Conservation (phyloP, 192 early-diverging fungal species). For the Umbelopsis isabellina region DNA sequence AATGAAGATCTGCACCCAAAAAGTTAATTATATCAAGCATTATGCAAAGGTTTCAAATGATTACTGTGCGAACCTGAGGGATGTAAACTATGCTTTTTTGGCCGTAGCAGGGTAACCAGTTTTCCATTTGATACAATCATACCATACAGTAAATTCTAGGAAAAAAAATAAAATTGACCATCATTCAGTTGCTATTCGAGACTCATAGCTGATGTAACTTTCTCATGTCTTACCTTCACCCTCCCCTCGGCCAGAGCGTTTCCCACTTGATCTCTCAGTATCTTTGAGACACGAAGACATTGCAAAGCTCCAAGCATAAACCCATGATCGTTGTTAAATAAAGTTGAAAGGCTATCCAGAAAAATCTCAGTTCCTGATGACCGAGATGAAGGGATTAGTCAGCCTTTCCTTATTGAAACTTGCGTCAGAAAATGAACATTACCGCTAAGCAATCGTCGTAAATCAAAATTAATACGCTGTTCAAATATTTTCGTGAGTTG, state of each 20-base stretch:
- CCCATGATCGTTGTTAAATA: conserved; percentile 70
- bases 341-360: conserved; percentile 74
- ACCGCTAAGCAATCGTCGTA: conserved; percentile 80
- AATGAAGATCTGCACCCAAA: conserved; percentile 63
- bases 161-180: not conserved
- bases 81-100: conserved; percentile 78
- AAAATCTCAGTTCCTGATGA: conserved; percentile 74
- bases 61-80: conserved; percentile 52
- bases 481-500: conserved; percentile 89
- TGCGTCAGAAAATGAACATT: conserved; percentile 9
- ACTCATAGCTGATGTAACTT: not conserved
- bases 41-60: not conserved
- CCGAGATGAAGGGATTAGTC: not conserved
- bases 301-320: conserved; percentile 79
- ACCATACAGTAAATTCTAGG: conserved; percentile 72
- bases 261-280: conserved; percentile 72
- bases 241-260: conserved; percentile 56
- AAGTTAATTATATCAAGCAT: not conserved
- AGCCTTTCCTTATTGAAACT: not conserved
- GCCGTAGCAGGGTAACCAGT: conserved; percentile 74
- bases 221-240: conserved; percentile 51
- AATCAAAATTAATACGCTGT: conserved; percentile 85
- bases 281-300: conserved; percentile 68
- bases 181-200: not conserved
- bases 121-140: conserved; percentile 78